Percentiles rank a stretch among this genome's conserved stretches.
Conservation (phyloP, 2,329 filamentous ascomycete genomes). For the Epichloe hybrida region DNA sequence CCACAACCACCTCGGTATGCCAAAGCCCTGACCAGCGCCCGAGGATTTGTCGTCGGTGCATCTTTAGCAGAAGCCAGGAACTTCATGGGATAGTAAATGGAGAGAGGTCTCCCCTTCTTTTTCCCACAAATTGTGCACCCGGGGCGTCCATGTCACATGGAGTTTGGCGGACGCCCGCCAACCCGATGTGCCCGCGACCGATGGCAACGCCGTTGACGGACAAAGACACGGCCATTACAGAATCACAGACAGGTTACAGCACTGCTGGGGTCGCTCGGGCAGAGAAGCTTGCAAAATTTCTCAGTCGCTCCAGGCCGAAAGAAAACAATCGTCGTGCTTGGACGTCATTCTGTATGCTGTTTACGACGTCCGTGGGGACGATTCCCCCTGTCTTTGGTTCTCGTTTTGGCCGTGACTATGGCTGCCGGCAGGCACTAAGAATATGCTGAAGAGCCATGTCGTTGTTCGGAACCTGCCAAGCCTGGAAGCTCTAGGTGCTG, state of each 20-base stretch:
- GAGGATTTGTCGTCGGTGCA: not conserved
- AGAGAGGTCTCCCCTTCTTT: not conserved
- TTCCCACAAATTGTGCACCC: not conserved
- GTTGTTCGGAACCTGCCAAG: slow-evolving; percentile 33
- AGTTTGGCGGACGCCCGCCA: not conserved
- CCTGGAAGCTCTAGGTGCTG: slow-evolving; percentile 35
- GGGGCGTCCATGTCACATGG: not conserved
- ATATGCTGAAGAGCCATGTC: slow-evolving; percentile 33
- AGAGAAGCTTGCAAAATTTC: slow-evolving; percentile 10
- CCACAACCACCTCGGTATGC: too few species aligned
- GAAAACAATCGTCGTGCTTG: slow-evolving; percentile 26
- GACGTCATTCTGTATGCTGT: slow-evolving; percentile 25
- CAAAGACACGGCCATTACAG: too few species aligned
- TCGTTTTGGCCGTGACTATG: slow-evolving; percentile 42
- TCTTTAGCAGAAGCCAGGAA: not conserved
- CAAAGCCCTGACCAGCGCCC: too few species aligned
- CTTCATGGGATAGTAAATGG: not conserved
- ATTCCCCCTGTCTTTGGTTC: slow-evolving; percentile 29
- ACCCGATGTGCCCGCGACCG: too few species aligned
- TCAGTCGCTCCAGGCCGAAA: slow-evolving; percentile 26
- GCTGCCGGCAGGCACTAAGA: slow-evolving; percentile 33
- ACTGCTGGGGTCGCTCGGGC: too few species aligned
- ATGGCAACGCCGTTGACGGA: not conserved
- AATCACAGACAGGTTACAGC: too few species aligned
- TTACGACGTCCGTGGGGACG: slow-evolving; percentile 28